Percentiles rank a stretch among this genome's conserved stretches.
phyloP scores from a whole-genome alignment of 2,329 filamentous ascomycete genomes.

The Alternaria gaisen region DNA sequence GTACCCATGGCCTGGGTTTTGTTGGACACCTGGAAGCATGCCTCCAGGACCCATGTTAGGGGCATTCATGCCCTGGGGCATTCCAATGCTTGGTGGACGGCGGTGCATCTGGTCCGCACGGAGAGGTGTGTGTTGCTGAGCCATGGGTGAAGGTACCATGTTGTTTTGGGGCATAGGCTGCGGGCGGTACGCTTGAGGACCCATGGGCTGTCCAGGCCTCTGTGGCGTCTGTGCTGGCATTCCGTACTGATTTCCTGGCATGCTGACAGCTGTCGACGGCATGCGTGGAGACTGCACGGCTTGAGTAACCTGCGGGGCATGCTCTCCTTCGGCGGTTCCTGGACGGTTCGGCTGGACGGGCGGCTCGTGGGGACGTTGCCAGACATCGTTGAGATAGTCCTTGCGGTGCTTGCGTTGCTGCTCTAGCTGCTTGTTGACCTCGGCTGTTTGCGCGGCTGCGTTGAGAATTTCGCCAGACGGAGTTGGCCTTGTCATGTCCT shows the following conservation, averaged over 20 bases:
- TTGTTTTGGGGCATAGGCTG: constrained; percentile 75
- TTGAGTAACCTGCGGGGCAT: constrained; percentile 53
- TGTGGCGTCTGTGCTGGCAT: constrained; percentile 66
- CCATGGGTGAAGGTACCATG: constrained; percentile 76
- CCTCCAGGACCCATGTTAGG: constrained; percentile 48
- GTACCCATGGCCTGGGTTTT: constrained; percentile 57
- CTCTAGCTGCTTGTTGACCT: constrained; percentile 87
- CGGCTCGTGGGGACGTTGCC: constrained; percentile 83
- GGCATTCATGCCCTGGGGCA: constrained; percentile 20
- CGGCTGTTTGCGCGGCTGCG: constrained; percentile 86
- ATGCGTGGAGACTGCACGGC: constrained; percentile 61
- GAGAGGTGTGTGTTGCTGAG: constrained; percentile 70
- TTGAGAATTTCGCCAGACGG: constrained; percentile 80
- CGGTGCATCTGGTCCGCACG: constrained; percentile 70
- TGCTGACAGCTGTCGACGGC: constrained; percentile 66
- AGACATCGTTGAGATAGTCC: constrained; percentile 82
- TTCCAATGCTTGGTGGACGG: constrained; percentile 66
- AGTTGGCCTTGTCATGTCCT: constrained; percentile 82
- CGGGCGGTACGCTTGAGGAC: constrained; percentile 73
- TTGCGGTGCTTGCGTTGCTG: constrained; percentile 80
- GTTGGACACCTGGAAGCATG: constrained; percentile 52
- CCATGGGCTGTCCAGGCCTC: constrained; percentile 69
- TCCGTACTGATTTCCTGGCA: constrained; percentile 65
- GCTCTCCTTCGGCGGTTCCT: constrained; percentile 50
- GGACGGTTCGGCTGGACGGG: constrained; percentile 62